A percentile compares a stretch with the other conserved stretches of the same genome.
These are phyloP conservation scores for Plenodomus lindquistii DNA, from an alignment of 2,329 filamentous ascomycete species.

Conservation along the genomic window DNA sequence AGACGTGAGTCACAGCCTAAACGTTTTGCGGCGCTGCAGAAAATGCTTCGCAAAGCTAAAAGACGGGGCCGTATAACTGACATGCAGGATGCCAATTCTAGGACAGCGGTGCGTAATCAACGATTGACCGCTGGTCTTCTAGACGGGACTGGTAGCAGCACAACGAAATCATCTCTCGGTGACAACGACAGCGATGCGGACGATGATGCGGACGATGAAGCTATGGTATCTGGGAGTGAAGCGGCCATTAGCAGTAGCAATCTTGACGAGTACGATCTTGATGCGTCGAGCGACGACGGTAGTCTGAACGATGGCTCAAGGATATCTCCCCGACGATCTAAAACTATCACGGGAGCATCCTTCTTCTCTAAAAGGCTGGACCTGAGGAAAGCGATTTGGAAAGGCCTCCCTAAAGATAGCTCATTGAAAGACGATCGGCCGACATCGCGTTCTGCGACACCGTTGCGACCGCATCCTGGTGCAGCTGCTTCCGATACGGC, in stretches of 20 bases:
- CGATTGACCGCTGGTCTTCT: conserved; percentile 64
- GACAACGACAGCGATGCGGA: conserved; percentile 11
- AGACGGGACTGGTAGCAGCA: conserved; percentile 45
- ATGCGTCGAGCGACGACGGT: conserved; percentile 36
- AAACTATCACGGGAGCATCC: conserved; percentile 27
- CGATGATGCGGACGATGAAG: conserved; percentile 34
- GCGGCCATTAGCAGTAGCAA: conserved; percentile 35
- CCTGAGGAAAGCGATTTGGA: conserved; percentile 35
- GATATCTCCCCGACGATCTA: conserved; percentile 20
- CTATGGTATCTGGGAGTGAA: conserved; percentile 35
- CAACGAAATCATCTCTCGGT: conserved; percentile 23
- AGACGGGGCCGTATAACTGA: conserved; percentile 54
- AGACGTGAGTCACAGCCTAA: conserved; percentile 48
- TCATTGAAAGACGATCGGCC: conserved; percentile 13
- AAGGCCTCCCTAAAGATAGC: conserved; percentile 16
- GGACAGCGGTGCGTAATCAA: conserved; percentile 75
- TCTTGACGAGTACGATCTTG: conserved; percentile 41
- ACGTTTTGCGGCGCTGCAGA: conserved; percentile 63
- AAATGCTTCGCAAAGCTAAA: conserved; percentile 65
- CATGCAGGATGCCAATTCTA: conserved; percentile 61
- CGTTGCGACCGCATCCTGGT: conserved; percentile 29
- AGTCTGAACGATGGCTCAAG: conserved; percentile 12
- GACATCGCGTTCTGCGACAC: conserved; percentile 24
- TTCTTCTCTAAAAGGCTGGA: conserved; percentile 33
- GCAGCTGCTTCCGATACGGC: conserved; percentile 35